Evolutionary conservation across 352 stramenopile species (phyloP).

Genomic region (Globisporangium orthogonon): DNA sequence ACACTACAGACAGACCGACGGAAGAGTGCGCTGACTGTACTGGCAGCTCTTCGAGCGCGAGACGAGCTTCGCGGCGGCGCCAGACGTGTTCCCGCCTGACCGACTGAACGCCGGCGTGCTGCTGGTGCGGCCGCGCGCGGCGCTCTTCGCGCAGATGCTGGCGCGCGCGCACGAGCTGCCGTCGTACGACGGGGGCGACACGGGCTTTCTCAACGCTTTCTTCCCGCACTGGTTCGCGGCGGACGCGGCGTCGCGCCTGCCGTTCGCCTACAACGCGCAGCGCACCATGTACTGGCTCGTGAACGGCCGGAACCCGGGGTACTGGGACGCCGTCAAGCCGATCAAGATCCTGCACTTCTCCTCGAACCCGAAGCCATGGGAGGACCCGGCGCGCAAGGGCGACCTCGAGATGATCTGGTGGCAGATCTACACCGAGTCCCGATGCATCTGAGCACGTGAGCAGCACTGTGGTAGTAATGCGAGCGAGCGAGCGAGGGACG

Average conservation of each 20-base stretch:
- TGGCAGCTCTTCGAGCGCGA: constrained; percentile 35
- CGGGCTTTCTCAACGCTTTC: constrained; percentile 83
- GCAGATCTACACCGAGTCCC: constrained; percentile 32
- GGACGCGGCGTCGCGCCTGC: constrained; percentile 42
- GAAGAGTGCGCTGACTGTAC: no score
- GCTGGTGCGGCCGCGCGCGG: constrained; percentile 43
- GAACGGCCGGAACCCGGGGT: constrained; percentile 53
- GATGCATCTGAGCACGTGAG: not conserved
- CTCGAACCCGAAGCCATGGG: constrained; percentile 38
- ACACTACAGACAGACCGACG: not conserved
- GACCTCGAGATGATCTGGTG: constrained; percentile 43
- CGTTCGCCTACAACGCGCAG: constrained; percentile 82
- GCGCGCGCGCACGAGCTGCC: constrained; percentile 23
- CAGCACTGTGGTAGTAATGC: not conserved
- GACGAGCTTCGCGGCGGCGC: constrained; percentile 66
- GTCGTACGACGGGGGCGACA: constrained; percentile 78
- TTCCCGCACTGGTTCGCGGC: constrained; percentile 65
- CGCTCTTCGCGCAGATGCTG: constrained; percentile 55
- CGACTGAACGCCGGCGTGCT: constrained; percentile 83
- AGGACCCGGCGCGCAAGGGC: constrained; percentile 26
- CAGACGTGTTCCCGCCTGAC: constrained; percentile 81
- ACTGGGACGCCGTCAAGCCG: constrained; percentile 53
- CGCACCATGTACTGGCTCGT: constrained; percentile 79
- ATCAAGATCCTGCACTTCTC: constrained; percentile 41
- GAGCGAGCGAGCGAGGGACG: no score